Conservation (phyloP, 495 filamentous ascomycete genomes). For the Neurospora sublineolata region DNA sequence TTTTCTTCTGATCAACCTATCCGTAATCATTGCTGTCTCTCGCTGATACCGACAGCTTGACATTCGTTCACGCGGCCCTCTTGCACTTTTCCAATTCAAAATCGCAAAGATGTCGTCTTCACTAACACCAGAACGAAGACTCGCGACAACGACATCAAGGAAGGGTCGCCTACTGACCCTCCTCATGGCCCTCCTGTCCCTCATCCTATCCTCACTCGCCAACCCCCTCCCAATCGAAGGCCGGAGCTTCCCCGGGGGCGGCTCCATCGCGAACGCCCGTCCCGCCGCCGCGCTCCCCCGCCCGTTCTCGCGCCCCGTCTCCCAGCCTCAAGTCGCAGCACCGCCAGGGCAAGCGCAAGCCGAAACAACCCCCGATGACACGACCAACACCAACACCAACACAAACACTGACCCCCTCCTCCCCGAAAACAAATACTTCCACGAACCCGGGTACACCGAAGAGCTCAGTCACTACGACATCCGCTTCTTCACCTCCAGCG, state of each 20-base stretch:
- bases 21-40: not conserved
- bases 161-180: not conserved
- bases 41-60: not conserved
- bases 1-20: not conserved
- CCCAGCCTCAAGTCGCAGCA: not conserved
- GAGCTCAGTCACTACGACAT: conserved; percentile 60
- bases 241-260: no score
- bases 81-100: not conserved
- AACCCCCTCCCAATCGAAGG: not conserved
- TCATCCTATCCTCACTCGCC: not conserved
- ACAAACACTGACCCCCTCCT: not conserved
- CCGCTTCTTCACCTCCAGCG: conserved; percentile 49
- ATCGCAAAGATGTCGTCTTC: not conserved
- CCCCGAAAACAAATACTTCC: conserved; percentile 33
- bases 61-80: not conserved
- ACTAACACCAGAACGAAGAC: not conserved
- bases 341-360: not conserved
- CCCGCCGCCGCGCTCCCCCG: not conserved
- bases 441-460: conserved; percentile 46
- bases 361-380: not conserved
- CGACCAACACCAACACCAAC: not conserved
- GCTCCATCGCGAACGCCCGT: not conserved
- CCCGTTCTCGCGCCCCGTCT: not conserved
- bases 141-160: not conserved
- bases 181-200: not conserved